Percentiles rank a stretch among this genome's conserved stretches.
phyloP scores from a whole-genome alignment of 805 yeast genomes.

The Cyberlindnera mississippiensis region DNA sequence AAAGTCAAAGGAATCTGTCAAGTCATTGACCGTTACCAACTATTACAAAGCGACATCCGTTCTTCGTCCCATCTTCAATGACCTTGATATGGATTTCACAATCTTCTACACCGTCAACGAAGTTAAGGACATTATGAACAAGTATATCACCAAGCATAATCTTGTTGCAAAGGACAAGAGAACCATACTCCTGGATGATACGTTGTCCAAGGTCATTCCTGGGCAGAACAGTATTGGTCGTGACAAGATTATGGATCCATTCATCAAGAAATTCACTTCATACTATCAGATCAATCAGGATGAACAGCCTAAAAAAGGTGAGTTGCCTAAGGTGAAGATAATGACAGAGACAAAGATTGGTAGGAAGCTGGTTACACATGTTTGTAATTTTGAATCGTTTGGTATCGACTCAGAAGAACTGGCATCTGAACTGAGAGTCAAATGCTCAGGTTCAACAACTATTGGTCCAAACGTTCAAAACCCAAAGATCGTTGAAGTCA shows the following conservation, averaged over 20 bases:
- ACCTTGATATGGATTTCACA: conserved; percentile 34
- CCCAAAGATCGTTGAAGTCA: conserved; percentile 59
- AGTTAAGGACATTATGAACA: conserved; percentile 46
- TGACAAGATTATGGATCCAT: conserved; percentile 38
- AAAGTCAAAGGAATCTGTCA: conserved; percentile 22
- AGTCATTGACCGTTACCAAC: conserved; percentile 43
- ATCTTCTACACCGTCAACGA: conserved; percentile 50
- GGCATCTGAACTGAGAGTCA: conserved; percentile 64
- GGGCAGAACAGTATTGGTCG: conserved; percentile 31
- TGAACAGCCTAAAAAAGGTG: conserved; percentile 52
- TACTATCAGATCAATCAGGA: conserved; percentile 47
- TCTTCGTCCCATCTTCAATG: conserved; percentile 44
- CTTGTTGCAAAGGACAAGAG: conserved; percentile 52
- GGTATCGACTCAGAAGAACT: conserved; percentile 59
- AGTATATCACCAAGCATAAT: conserved; percentile 51
- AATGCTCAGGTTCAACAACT: conserved; percentile 88
- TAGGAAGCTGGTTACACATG: conserved; percentile 71
- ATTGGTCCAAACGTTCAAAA: conserved; percentile 55
- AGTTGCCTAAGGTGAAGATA: conserved; percentile 61
- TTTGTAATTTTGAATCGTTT: conserved; percentile 66
- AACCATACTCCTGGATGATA: conserved; percentile 51
- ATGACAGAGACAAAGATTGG: conserved; percentile 77
- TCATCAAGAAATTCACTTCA: conserved; percentile 43
- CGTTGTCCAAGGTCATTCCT: conserved; percentile 39
- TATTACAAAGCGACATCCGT: conserved; percentile 55